Evolutionary conservation across 2,329 filamentous ascomycete species (phyloP), one percentile per base, ranked within the genome.

Genomic region (Ophiosphaerella herpotricha): DNA sequence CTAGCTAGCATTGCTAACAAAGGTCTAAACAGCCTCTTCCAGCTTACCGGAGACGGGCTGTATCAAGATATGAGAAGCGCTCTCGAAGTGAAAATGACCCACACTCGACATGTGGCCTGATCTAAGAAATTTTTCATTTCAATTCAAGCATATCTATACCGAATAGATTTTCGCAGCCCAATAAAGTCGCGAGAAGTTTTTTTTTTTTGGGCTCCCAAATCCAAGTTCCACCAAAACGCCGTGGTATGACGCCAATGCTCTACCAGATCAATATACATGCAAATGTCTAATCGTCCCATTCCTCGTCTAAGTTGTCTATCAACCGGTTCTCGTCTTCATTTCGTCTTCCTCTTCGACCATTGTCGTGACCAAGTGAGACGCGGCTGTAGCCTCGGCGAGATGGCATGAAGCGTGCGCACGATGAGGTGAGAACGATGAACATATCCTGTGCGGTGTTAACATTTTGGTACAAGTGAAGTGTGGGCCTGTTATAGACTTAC

Each of bases 291-390:
- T 96, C 92, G 63, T 97, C 92, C 93, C 93, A 97, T 71, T 97
- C 92, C 73, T 97, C 93, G 66, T 97, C 94, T 52, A 97, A 80
- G 74, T 97, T 91, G 72, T 97, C 93, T 71, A 99, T 97, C 63
- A 97, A 76, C 56, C 91, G 80, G 73, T 97, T 97, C 75, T 97
- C 94, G 47, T 91, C 92, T 51, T 97, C 93, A 6, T 82, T 74
- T 21, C 76, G 70, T 11, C 77, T 69, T 2, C 74, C 71, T 16
- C 77, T 71, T 9, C 73, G 71, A 40, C 76, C 67, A 33, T 71
- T 70, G 32, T 76, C 75, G 23, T 72, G 62, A 32, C 72, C 71
- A 4, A 71, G 86, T 57, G 81, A 82, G 21, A 92, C 77, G 36
- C 85, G 79, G 50, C 80, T 84, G 71, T 92, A 92, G 8, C 88